These are phyloP conservation scores for Corchorus capsularis DNA, from an alignment of 345 rosid species.

Conservation along the genomic window DNA sequence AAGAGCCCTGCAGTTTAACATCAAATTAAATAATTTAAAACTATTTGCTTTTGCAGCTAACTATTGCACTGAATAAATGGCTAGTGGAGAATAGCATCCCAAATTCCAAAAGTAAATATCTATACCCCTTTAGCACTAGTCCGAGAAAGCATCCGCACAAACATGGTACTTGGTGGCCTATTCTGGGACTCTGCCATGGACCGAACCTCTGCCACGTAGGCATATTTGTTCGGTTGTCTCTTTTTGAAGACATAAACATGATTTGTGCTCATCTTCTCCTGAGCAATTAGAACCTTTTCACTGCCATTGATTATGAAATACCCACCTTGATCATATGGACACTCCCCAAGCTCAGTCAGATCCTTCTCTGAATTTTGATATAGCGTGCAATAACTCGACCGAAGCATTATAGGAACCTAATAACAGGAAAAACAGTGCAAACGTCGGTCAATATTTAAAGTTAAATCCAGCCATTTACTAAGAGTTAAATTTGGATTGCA, in stretches of 20 bases:
- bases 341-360: conserved; percentile 97
- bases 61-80: background rate
- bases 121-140: conserved; percentile 97
- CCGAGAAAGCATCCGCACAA: conserved; percentile 98
- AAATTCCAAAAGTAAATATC: conserved; percentile 11
- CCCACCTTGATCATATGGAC: conserved; percentile 99
- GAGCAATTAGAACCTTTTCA: conserved; percentile 97
- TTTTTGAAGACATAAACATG: conserved; percentile 97
- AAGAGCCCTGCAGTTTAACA: conserved; percentile 70
- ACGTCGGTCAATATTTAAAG: conserved; percentile 2
- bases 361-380: conserved; percentile 94
- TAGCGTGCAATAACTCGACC: conserved; percentile 89
- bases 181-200: conserved; percentile 98
- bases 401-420: conserved; percentile 98
- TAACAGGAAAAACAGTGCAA: conserved; percentile 12
- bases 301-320: conserved; percentile 97
- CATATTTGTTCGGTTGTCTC: conserved; percentile 95
- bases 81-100: background rate
- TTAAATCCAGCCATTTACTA: background rate
- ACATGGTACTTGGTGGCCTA: conserved; percentile 96
- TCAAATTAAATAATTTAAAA: background rate
- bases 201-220: conserved; percentile 89
- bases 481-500: conserved; percentile 15
- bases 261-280: conserved; percentile 99
- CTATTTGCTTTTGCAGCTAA: conserved; percentile 7